A percentile compares a stretch with the other conserved stretches of the same genome.
Conservation (phyloP, 2,329 filamentous ascomycete species). For the Fusarium armeniacum region DNA sequence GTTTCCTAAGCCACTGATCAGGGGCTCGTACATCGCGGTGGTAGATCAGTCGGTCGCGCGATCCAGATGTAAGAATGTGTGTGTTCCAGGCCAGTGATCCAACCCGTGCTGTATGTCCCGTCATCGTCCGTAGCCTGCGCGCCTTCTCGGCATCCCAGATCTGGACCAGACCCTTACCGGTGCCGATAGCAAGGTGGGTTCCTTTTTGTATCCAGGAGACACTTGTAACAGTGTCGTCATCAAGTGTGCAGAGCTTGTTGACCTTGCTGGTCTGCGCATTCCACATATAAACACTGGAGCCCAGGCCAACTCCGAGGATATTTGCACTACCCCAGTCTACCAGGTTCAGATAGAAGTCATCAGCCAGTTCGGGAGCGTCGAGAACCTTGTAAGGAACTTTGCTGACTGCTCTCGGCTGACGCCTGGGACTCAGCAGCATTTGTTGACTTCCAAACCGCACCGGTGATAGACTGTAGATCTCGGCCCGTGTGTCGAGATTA, state of each 20-base stretch:
- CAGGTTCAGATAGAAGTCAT: constrained; percentile 97
- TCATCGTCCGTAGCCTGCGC: constrained; percentile 92
- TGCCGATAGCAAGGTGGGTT: constrained; percentile 95
- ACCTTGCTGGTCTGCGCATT: constrained; percentile 92
- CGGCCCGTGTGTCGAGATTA: constrained; percentile 89
- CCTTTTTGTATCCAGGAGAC: constrained; percentile 99
- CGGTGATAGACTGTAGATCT: constrained; percentile 95
- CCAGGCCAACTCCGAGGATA: constrained; percentile 91
- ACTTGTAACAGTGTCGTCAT: constrained; percentile 94
- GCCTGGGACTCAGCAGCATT: constrained; percentile 90
- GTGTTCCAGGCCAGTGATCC: constrained; percentile 98
- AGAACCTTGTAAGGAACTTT: constrained; percentile 99
- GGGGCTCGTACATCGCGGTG: constrained; percentile 95
- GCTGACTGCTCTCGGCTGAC: constrained; percentile 89
- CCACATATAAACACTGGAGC: constrained; percentile 98
- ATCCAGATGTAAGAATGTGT: constrained; percentile 96
- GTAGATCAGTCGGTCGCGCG: constrained; percentile 91
- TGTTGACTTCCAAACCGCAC: constrained; percentile 93
- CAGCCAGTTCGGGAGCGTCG: constrained; percentile 93
- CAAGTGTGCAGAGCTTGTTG: constrained; percentile 91
- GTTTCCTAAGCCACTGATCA: constrained; percentile 87
- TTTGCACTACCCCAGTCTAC: constrained; percentile 98
- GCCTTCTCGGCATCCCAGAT: constrained; percentile 96
- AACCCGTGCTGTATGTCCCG: constrained; percentile 92
- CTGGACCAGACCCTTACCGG: constrained; percentile 92